Evolutionary conservation across 805 yeast species (phyloP), one percentile per base, ranked within the genome.

Genomic region (Ogataea methanolica): DNA sequence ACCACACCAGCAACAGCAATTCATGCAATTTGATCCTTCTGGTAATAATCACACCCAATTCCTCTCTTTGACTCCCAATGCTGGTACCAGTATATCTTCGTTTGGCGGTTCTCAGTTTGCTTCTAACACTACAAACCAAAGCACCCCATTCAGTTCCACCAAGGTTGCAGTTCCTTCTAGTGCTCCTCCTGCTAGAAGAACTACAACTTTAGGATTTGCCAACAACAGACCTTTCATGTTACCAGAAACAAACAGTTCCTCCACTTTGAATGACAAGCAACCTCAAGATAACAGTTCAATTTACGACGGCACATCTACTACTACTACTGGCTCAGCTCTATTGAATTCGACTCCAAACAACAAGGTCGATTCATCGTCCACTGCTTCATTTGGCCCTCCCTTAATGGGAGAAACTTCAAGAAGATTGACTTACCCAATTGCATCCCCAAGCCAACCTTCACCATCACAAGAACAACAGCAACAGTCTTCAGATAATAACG

Each of bases 401-500:
- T 51, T 56, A 22, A 39, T 57, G 11, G 58, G 55, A n/a, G 76
- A 75, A 40, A 62, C 73, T 19, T 75, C 74, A 46, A 69, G 79
- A 51, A 74, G 75, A 57, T 59, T 70, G 57, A 58, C 62, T 26
- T 61, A 61, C 37, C 62, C 61, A 21, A 26, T 53, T 15, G 17
- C 52, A 11, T 56, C 63, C 15, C 17, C 39, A 3, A 23, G 33
- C 12, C 14, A 31, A 17, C n/a, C 31, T 33, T 33, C 43, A 6
- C 56, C 58, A 14, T 39, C 49, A 43, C 48, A 49, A 41, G 40
- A 36, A 22, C 48, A 44, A 33, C 52, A 46, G 37, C 39, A 35
- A 33, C 21, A 19, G 26, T 41, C 49, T 26, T 33, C 45, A 22
- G 44, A 38, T 44, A 40, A 42, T 14, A 15, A 36, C 19, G 22